Evolutionary conservation across 768 basidiomycete genomes (phyloP), one percentile per base, ranked within the genome.

Genomic region (Ramaria rubella): DNA sequence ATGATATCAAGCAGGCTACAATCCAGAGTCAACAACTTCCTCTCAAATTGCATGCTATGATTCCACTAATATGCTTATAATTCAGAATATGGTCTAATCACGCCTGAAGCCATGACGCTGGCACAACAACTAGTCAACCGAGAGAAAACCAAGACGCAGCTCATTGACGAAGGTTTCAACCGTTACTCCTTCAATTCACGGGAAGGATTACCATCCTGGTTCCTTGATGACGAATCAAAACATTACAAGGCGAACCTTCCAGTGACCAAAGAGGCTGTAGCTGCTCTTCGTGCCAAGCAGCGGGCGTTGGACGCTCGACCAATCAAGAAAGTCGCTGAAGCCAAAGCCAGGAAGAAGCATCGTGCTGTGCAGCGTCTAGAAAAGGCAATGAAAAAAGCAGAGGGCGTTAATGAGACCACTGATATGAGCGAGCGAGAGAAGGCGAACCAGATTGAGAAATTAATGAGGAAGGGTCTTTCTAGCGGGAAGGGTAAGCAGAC

Each of bases 271-370:
- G 96, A 98, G 68, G 96, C 96, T 9, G 77, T 98, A 55, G 78
- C 79, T 49, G 85, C 83, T 9, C 77, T 99, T 29, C 84, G 89
- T 29, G 90, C 88, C 21, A 92, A 90, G 70, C 90, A 94, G 71
- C 87, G 95, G 12, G 90, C 93, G 14, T 76, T 99, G 49, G 94
- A 99, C 67, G 93, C 95, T 1, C 83, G 96, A 24, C 96, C 96
- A 17, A 98, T 99, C 73, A 98, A 96, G 75, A 99, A 99, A 77
- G 82, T 98, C 6, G 96, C 95, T 8, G 96, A 98, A 72, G 96
- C 96, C 14, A 98, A 98, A 70, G 94, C 92, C 27, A 81, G 96
- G 60, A 99, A 99, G 73, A 97, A 97, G 74, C 73, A 90, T 67
- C 91, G 86, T 71, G 91, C 94, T 11, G 78, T 81, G 12, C 87